Evolutionary conservation across 805 yeast genomes (phyloP).

Genomic region (Yamadazyma kitorensis): DNA sequence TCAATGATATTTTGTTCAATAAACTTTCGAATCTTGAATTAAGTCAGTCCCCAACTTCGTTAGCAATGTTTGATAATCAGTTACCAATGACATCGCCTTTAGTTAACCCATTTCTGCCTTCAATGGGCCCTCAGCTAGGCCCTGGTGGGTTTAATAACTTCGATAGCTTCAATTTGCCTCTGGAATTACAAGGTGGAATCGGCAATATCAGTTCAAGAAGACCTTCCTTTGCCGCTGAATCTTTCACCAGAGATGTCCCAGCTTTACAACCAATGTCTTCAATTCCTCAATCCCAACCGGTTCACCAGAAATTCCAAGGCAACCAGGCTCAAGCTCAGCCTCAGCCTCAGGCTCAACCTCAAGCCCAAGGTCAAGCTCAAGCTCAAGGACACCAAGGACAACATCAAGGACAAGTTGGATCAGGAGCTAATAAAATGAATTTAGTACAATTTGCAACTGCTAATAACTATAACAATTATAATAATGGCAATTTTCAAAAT

Average conservation of each 20-base stretch:
- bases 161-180: constrained; percentile 48
- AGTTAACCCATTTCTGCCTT: constrained; percentile 12
- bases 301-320: constrained; percentile 1
- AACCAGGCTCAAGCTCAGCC: background rate
- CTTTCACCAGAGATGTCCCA: constrained; percentile 42
- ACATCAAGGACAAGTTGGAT: constrained; percentile 1
- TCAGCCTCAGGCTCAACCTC: constrained; percentile 4
- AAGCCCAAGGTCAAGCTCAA: constrained; percentile 2
- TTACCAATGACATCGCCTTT: constrained; percentile 12
- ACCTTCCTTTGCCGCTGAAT: constrained; percentile 73
- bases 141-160: background rate
- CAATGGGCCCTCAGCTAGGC: constrained; percentile 5
- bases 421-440: constrained; percentile 2
- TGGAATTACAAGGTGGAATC: constrained; percentile 63
- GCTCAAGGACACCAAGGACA: background rate
- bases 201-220: constrained; percentile 64
- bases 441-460: constrained; percentile 16
- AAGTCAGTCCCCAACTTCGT: constrained; percentile 6
- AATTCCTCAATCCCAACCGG: background rate
- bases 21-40: constrained; percentile 20
- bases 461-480: constrained; percentile 11
- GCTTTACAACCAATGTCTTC: constrained; percentile 4
- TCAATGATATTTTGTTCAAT: constrained; percentile 22
- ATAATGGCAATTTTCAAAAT: too few relatives aligned
- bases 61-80: background rate